Evolutionary conservation across 352 stramenopile species (phyloP), one percentile per base, ranked within the genome.

Genomic region (Poterioochromonas sp.): DNA sequence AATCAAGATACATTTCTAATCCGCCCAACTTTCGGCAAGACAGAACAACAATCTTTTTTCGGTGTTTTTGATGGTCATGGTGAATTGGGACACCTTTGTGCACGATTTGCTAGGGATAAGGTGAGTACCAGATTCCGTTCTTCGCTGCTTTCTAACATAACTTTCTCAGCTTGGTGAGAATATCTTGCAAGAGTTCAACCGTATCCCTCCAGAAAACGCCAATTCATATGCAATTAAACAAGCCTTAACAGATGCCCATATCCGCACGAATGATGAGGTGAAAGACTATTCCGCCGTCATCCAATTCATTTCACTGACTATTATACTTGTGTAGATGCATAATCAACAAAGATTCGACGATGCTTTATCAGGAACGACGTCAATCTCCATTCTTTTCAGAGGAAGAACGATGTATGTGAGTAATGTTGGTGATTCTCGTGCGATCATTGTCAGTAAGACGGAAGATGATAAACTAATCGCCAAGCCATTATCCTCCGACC

Each of bases 41-140:
- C n/a, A 35, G 73, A 82, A 53, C 83, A 69, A 44, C 85, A 88
- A 82, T 79, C 82, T 8, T 87, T 91, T 65, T 97, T 98, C 82
- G 91, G 88, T 0, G 93, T 98, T 0, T 98, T 96, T 82, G 94
- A 98, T 80, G 94, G 94, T 37, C 94, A 98, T 80, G 94, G 94
- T 53, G 87, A 91, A 79, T 89, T 92, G 70, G 94, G 94, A n/a
- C 91, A 98, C 78, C 85, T 93, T 32, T 98, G 93, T 82, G 91
- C 93, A 0, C 87, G 94, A 74, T 98, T 92, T 81, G 87, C 91
- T n/a, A 80, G 83, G 34, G 80, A 88, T 35, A 84, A 88, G 18
- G 78, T 91, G 26, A 58, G 47, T 26, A 58, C 47, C 26, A 15
- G 26, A 58, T 15, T 15, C 15, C 15, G 47, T 26, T 58, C 47